phyloP scores from a whole-genome alignment of 305 asterid genomes.

The Fraxinus paxiana region DNA sequence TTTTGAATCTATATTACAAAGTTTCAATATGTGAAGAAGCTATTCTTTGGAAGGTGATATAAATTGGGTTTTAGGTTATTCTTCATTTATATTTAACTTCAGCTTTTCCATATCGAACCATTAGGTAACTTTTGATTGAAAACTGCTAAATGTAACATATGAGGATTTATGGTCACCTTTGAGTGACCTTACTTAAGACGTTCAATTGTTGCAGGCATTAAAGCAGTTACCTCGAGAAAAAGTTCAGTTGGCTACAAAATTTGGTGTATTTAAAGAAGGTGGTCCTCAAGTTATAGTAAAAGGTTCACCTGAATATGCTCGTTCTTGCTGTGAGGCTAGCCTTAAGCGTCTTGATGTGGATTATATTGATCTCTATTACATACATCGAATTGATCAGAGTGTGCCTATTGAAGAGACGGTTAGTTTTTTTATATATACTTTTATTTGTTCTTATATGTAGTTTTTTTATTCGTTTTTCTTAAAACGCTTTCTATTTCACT shows the following conservation, averaged over 20 bases:
- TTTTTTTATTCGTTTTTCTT: background rate
- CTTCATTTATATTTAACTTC: background rate
- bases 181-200: background rate
- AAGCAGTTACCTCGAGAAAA: constrained; percentile 52
- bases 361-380: constrained; percentile 48
- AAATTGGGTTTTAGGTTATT: background rate
- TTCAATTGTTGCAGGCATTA: constrained; percentile 36
- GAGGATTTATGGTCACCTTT: background rate
- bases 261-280: constrained; percentile 32
- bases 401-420: constrained; percentile 57
- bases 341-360: constrained; percentile 45
- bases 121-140: background rate
- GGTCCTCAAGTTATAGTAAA: constrained; percentile 31
- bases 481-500: background rate
- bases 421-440: constrained; percentile 1
- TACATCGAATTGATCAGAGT: constrained; percentile 49
- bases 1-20: background rate
- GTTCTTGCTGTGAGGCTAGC: constrained; percentile 55
- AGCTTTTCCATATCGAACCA: background rate
- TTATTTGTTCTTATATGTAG: background rate
- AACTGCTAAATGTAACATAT: background rate
- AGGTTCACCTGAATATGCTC: constrained; percentile 53
- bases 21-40: background rate
- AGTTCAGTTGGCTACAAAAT: constrained; percentile 55
- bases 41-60: background rate